Percentiles rank a stretch among this genome's conserved stretches.
phyloP scores from a whole-genome alignment of 495 filamentous ascomycete genomes.

The Sphaerosporella brunnea region DNA sequence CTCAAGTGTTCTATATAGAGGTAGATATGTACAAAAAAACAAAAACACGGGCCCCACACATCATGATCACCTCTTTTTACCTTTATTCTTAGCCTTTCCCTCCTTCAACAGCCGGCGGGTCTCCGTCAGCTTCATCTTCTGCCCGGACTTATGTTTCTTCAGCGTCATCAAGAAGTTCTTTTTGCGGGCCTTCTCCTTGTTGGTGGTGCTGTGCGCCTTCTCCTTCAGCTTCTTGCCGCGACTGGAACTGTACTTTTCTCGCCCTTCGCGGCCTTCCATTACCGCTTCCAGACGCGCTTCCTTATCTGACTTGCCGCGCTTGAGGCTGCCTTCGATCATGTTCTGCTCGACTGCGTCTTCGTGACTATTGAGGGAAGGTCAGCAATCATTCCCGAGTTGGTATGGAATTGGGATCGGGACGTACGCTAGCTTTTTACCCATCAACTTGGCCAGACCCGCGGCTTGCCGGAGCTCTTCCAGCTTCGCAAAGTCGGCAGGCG shows the following conservation, averaged over 20 bases:
- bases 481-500: constrained; percentile 45
- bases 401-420: too few species aligned
- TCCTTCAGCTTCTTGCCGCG: constrained; percentile 62
- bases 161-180: constrained; percentile 99
- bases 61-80: constrained; percentile 48
- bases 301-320: constrained; percentile 22
- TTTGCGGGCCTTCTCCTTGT: constrained; percentile 86
- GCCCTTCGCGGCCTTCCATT: constrained; percentile 21
- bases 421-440: constrained; percentile 26
- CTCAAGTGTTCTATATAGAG: too few species aligned
- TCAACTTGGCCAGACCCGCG: constrained; percentile 48
- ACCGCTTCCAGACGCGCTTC: constrained; percentile 22
- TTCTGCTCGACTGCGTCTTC: constrained; percentile 43
- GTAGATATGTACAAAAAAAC: too few species aligned
- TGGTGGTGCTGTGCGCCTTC: constrained; percentile 86
- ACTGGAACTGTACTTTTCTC: constrained; percentile 22
- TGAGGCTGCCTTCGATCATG: constrained; percentile 37
- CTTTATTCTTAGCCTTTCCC: constrained; percentile 68
- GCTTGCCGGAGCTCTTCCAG: constrained; percentile 66
- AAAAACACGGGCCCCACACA: neutral
- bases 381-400: neutral
- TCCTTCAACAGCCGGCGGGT: constrained; percentile 58
- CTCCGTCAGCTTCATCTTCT: constrained; percentile 78
- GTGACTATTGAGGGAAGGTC: constrained; percentile 23
- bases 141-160: constrained; percentile 80